These are phyloP conservation scores for Aspergillus ellipticus DNA, from an alignment of 495 filamentous ascomycete genomes.

Conservation along the genomic window DNA sequence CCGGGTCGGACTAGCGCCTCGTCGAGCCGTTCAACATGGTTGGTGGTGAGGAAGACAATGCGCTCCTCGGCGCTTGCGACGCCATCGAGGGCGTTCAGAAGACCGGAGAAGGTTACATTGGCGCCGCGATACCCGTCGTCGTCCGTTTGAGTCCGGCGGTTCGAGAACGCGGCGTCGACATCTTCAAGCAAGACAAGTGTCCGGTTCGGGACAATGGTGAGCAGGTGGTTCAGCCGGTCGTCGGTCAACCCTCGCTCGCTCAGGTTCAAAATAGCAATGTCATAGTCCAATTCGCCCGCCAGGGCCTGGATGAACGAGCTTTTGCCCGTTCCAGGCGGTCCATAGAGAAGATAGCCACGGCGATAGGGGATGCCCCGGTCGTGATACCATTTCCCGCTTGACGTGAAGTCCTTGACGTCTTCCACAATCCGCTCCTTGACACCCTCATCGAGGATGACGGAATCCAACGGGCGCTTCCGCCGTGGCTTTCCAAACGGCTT, in stretches of 20 bases:
- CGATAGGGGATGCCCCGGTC: constrained; percentile 95
- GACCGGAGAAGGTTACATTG: constrained; percentile 91
- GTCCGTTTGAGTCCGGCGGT: constrained; percentile 66
- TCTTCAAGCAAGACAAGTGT: constrained; percentile 90
- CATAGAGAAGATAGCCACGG: constrained; percentile 88
- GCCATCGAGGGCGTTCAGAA: constrained; percentile 91
- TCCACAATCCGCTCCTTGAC: constrained; percentile 80
- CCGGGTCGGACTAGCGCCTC: constrained; percentile 86
- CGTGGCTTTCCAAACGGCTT: constrained; percentile 80
- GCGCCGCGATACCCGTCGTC: constrained; percentile 83
- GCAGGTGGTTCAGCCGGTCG: constrained; percentile 80
- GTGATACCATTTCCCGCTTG: constrained; percentile 79
- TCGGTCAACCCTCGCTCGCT: constrained; percentile 92
- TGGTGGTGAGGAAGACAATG: constrained; percentile 91
- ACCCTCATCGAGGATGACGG: constrained; percentile 81
- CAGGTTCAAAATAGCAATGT: constrained; percentile 89
- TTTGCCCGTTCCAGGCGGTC: constrained; percentile 92
- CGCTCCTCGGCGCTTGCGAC: constrained; percentile 94
- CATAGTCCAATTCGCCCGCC: constrained; percentile 87
- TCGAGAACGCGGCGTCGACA: constrained; percentile 88
- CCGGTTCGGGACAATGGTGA: constrained; percentile 81
- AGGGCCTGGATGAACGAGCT: constrained; percentile 95
- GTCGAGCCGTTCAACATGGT: constrained; percentile 86
- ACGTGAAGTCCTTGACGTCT: constrained; percentile 82
- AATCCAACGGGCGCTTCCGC: constrained; percentile 80